Evolutionary conservation across 495 filamentous ascomycete genomes (phyloP).

Genomic region (Daldinia concentrica): DNA sequence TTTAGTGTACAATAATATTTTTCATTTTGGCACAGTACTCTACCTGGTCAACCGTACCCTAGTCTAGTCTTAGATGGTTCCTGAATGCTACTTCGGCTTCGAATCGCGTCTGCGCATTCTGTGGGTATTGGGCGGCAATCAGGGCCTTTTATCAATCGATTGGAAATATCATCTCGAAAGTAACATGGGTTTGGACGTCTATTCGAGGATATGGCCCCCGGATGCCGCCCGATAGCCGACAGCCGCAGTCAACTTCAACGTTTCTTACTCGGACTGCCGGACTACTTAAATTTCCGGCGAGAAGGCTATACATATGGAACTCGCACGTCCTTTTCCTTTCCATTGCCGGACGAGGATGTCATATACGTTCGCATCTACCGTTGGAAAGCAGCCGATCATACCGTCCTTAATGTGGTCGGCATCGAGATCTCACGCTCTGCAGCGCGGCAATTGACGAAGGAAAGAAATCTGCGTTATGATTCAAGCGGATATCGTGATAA

Average conservation of each 20-base stretch:
- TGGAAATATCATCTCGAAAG: constrained; percentile 10
- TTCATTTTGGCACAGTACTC: too few relatives aligned
- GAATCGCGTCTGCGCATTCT: background rate
- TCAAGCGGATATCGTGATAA: background rate
- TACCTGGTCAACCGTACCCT: too few relatives aligned
- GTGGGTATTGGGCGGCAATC: background rate
- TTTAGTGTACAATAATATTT: too few relatives aligned
- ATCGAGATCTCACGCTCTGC: background rate
- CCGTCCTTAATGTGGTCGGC: background rate
- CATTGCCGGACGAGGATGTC: background rate
- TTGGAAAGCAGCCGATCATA: background rate
- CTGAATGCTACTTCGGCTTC: background rate
- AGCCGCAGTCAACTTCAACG: constrained; percentile 14
- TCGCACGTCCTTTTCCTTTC: background rate
- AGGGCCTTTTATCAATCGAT: constrained; percentile 10
- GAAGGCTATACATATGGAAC: background rate
- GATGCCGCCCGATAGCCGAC: constrained; percentile 36
- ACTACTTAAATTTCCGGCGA: background rate
- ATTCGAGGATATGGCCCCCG: constrained; percentile 9
- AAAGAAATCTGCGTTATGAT: background rate
- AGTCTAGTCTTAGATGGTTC: background rate
- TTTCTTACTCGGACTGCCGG: background rate
- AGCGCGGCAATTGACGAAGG: constrained; percentile 15
- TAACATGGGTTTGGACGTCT: background rate
- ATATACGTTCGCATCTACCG: constrained; percentile 14